A percentile compares a stretch with the other conserved stretches of the same genome.
These are phyloP conservation scores for Lumnitzera racemosa DNA, from an alignment of 345 rosid species.

Conservation along the genomic window DNA sequence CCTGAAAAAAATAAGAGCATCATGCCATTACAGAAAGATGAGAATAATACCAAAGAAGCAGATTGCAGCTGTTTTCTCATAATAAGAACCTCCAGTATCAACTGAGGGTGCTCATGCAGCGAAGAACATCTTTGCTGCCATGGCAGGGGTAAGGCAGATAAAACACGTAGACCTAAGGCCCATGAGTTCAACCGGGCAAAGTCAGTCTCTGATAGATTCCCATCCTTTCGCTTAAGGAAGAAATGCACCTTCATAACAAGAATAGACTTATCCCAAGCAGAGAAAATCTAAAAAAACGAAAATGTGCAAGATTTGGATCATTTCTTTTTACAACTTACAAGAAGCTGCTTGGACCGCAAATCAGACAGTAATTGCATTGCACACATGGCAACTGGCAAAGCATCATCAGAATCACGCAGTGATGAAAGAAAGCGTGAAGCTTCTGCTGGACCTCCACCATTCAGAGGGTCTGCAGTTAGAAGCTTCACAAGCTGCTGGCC, in stretches of 20 bases:
- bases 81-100: slow-evolving; percentile 88
- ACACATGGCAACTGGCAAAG: slow-evolving; percentile 92
- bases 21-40: background rate
- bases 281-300: background rate
- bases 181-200: slow-evolving; percentile 87
- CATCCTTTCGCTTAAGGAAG: slow-evolving; percentile 83
- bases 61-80: slow-evolving; percentile 95
- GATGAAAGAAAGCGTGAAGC: slow-evolving; percentile 96
- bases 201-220: slow-evolving; percentile 72
- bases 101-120: slow-evolving; percentile 87
- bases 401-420: slow-evolving; percentile 84
- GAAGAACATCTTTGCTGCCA: slow-evolving; percentile 99
- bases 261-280: slow-evolving; percentile 14
- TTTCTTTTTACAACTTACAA: slow-evolving; percentile 33
- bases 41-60: slow-evolving; percentile 63
- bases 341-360: slow-evolving; percentile 93
- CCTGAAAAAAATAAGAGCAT: too few species aligned
- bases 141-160: slow-evolving; percentile 91
- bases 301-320: background rate
- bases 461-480: slow-evolving; percentile 93
- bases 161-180: slow-evolving; percentile 96
- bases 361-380: slow-evolving; percentile 96
- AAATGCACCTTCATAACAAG: slow-evolving; percentile 70
- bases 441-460: slow-evolving; percentile 99
- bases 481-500: slow-evolving; percentile 97